Evolutionary conservation across 2,329 filamentous ascomycete genomes (phyloP).

Genomic region (Aspergillus luchuensis): DNA sequence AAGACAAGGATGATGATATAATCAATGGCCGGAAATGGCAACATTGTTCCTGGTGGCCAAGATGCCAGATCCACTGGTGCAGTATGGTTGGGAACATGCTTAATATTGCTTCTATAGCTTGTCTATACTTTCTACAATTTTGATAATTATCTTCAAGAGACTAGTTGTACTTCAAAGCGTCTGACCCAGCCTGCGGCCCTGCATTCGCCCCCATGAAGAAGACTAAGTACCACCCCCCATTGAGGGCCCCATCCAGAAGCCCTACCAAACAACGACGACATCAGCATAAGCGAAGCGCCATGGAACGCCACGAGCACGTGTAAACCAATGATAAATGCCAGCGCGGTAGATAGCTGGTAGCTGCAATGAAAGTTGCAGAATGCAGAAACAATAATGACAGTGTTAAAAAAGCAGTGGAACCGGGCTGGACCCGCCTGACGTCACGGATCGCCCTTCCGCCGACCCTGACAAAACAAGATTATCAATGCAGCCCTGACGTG

Average conservation of each 20-base stretch:
- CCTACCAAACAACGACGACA: background rate
- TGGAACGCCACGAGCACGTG: background rate
- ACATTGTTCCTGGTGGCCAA: background rate
- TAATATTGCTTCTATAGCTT: too few relatives aligned
- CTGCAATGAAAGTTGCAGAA: background rate
- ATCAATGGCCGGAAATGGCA: background rate
- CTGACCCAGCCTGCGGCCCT: too few relatives aligned
- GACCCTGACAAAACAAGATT: constrained; percentile 8
- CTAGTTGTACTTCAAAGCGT: too few relatives aligned
- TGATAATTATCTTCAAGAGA: too few relatives aligned
- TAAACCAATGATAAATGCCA: too few relatives aligned
- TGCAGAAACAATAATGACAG: background rate
- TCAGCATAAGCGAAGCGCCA: background rate
- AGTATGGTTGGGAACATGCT: too few relatives aligned
- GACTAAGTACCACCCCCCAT: too few relatives aligned
- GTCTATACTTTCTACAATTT: too few relatives aligned
- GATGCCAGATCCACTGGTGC: too few relatives aligned
- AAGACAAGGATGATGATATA: background rate
- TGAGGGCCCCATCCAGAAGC: background rate
- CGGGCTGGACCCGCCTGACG: background rate
- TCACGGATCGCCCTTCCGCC: constrained; percentile 4
- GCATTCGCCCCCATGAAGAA: too few relatives aligned
- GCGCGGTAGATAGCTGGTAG: background rate
- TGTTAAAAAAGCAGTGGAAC: background rate
- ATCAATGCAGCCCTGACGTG: constrained; percentile 1